phyloP scores from a whole-genome alignment of 495 filamentous ascomycete species.

The Achaetomiella virescens region DNA sequence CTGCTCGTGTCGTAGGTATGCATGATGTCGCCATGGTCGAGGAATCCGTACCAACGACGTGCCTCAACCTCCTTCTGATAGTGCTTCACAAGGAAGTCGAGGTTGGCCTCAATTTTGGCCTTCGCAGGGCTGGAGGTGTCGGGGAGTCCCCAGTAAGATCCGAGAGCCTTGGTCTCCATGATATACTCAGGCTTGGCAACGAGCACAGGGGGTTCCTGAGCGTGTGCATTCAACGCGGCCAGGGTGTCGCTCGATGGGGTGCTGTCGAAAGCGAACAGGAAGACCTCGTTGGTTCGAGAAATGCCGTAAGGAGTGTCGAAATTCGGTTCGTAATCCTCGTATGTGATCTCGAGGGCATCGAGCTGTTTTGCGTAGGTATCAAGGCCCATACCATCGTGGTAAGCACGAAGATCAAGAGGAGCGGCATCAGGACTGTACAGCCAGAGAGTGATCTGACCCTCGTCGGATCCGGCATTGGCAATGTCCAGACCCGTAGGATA shows the following conservation, averaged over 20 bases:
- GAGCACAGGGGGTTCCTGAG: not conserved
- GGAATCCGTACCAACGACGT: constrained; percentile 3
- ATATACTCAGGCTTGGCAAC: constrained; percentile 1
- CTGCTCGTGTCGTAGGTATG: not conserved
- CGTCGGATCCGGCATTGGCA: not conserved
- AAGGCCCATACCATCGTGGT: not conserved
- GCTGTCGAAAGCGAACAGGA: not conserved
- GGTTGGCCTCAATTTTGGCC: not conserved
- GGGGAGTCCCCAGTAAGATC: not conserved
- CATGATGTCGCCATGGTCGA: constrained; percentile 5
- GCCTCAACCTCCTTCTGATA: constrained; percentile 1
- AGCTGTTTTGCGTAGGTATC: constrained; percentile 1
- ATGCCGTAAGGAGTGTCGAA: constrained; percentile 1
- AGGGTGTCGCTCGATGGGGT: constrained; percentile 3
- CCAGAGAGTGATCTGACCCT: constrained; percentile 2
- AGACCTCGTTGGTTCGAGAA: constrained; percentile 1
- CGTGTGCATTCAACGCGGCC: not conserved
- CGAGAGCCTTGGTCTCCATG: not conserved
- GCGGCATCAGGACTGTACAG: not conserved
- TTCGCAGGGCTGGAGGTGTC: not conserved
- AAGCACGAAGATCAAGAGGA: not conserved
- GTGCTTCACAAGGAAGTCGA: constrained; percentile 1
- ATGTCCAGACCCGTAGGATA: not conserved
- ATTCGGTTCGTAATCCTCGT: not conserved
- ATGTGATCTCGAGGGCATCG: constrained; percentile 3